phyloP scores from a whole-genome alignment of 2,329 filamentous ascomycete genomes.

The Juglanconis juglandina region DNA sequence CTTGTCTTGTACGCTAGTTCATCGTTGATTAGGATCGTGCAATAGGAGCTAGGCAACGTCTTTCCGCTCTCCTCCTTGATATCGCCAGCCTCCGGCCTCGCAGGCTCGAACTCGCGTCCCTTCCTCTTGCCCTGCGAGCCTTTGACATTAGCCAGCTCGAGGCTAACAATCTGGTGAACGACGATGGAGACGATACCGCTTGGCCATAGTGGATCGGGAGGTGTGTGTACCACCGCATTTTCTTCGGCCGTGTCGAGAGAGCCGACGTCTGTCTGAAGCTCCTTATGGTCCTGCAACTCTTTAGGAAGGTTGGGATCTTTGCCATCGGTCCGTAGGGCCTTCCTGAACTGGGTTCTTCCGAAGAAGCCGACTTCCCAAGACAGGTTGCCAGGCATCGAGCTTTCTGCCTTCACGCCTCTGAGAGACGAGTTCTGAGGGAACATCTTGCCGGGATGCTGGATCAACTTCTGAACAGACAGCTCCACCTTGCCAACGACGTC shows the following conservation, averaged over 20 bases:
- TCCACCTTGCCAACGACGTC: constrained; percentile 95
- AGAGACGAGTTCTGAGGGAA: constrained; percentile 84
- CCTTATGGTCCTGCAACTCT: constrained; percentile 67
- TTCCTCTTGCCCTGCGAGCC: constrained; percentile 78
- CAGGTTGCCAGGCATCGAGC: constrained; percentile 86
- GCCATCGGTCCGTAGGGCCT: constrained; percentile 80
- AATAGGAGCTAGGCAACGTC: constrained; percentile 84
- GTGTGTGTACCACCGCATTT: constrained; percentile 83
- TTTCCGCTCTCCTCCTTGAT: constrained; percentile 79
- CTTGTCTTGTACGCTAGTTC: constrained; percentile 89
- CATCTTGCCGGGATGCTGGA: constrained; percentile 90
- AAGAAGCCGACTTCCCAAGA: constrained; percentile 98
- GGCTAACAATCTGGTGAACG: constrained; percentile 90
- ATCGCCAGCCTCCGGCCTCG: constrained; percentile 75
- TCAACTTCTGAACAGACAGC: constrained; percentile 89
- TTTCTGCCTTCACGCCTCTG: constrained; percentile 76
- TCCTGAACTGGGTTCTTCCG: constrained; percentile 81
- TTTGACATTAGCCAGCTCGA: constrained; percentile 88
- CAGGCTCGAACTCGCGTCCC: constrained; percentile 84
- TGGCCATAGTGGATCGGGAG: constrained; percentile 94
- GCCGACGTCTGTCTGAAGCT: constrained; percentile 86
- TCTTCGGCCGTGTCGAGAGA: constrained; percentile 69
- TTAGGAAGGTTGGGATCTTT: constrained; percentile 75
- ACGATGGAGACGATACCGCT: constrained; percentile 83
- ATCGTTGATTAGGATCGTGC: constrained; percentile 87